phyloP scores from a whole-genome alignment of 495 filamentous ascomycete genomes.

The Pyrenopolyporus hunteri region DNA sequence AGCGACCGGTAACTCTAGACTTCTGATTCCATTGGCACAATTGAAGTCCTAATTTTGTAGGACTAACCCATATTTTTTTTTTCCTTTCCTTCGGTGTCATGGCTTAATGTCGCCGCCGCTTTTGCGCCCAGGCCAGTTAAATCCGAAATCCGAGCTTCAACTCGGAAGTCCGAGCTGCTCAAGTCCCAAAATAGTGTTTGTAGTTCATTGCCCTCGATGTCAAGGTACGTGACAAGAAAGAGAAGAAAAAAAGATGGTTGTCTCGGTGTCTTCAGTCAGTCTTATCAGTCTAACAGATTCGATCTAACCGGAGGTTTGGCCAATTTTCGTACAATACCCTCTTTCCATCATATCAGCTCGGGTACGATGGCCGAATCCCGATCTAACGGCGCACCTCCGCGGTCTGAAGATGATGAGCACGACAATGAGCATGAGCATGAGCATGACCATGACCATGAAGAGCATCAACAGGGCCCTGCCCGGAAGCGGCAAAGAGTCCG shows the following conservation, averaged over 20 bases:
- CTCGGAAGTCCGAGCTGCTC: conserved; percentile 30
- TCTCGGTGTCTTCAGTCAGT: conserved; percentile 11
- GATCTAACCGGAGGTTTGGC: conserved; percentile 13
- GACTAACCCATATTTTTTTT: not conserved
- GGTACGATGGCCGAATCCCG: conserved; percentile 24
- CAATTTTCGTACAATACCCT: conserved; percentile 20
- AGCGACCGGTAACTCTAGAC: too few species aligned
- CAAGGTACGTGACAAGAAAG: conserved; percentile 18
- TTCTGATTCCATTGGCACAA: too few species aligned
- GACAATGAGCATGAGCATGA: conserved; percentile 19
- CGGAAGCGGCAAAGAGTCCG: conserved; percentile 57
- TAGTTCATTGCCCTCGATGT: conserved; percentile 19
- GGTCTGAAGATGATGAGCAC: conserved; percentile 32
- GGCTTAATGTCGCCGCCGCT: not conserved
- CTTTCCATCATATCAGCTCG: conserved; percentile 16
- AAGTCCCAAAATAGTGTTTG: not conserved
- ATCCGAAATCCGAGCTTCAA: conserved; percentile 4
- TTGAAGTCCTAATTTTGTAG: too few species aligned
- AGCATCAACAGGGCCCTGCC: conserved; percentile 44
- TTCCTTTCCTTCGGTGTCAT: too few species aligned
- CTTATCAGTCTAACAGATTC: conserved; percentile 32
- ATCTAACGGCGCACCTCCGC: conserved; percentile 12
- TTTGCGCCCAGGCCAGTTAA: not conserved
- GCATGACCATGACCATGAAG: conserved; percentile 29
- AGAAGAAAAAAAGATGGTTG: not conserved